phyloP scores from a whole-genome alignment of 2,329 filamentous ascomycete genomes.

The Pleoardoris graminearum region DNA sequence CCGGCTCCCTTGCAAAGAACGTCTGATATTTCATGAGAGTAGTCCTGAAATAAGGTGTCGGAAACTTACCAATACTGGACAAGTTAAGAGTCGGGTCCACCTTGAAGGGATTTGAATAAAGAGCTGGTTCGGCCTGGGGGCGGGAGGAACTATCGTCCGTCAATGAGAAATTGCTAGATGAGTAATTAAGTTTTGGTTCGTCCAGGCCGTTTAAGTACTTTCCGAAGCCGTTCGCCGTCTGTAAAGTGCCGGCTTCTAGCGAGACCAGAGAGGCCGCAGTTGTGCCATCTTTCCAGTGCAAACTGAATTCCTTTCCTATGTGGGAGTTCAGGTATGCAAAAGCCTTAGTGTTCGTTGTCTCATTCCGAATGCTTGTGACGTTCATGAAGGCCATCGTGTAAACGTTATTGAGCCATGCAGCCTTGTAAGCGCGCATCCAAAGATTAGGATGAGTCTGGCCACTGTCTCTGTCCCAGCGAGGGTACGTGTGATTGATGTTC shows the following conservation, averaged over 20 bases:
- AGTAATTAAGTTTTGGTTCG: no score
- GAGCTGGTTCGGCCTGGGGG: conserved; percentile 28
- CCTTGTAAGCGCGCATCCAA: conserved; percentile 48
- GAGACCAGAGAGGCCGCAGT: not conserved
- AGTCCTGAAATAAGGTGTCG: no score
- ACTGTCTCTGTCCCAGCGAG: conserved; percentile 28
- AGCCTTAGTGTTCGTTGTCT: conserved; percentile 9
- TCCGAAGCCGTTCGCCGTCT: not conserved
- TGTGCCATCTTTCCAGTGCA: not conserved
- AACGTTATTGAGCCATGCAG: conserved; percentile 50
- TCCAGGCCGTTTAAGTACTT: not conserved
- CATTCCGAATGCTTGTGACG: conserved; percentile 36
- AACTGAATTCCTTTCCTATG: not conserved
- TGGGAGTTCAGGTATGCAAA: conserved; percentile 37
- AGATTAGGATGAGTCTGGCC: conserved; percentile 46
- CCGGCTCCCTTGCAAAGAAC: conserved; percentile 23
- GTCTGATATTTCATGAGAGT: conserved; percentile 1
- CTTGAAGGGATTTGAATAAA: conserved; percentile 25
- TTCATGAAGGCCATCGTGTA: conserved; percentile 48
- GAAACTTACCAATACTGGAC: not conserved
- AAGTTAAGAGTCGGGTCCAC: not conserved
- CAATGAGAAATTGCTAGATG: no score
- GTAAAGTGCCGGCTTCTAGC: not conserved
- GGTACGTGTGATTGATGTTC: conserved; percentile 38
- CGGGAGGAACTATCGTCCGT: no score